Evolutionary conservation across 352 stramenopile genomes (phyloP).

Genomic region (Achlya hypogyna): DNA sequence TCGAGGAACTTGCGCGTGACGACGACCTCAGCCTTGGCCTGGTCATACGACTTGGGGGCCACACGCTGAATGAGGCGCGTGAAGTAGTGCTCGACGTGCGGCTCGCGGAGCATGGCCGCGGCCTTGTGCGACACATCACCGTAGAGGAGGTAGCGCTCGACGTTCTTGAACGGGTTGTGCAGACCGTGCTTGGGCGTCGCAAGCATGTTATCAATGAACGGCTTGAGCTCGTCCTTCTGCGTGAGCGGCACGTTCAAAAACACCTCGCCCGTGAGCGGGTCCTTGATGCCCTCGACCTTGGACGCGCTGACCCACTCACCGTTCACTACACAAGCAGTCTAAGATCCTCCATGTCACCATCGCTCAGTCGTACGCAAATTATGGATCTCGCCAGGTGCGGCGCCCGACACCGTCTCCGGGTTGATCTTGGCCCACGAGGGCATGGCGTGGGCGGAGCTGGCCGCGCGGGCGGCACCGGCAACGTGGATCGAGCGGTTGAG

Average conservation of each 20-base stretch:
- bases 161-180: slow-evolving; percentile 98
- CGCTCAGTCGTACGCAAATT: slow-evolving; percentile 66
- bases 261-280: slow-evolving; percentile 91
- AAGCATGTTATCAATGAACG: slow-evolving; percentile 90
- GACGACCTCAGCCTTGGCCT: slow-evolving; percentile 87
- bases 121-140: slow-evolving; percentile 77
- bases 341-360: background rate
- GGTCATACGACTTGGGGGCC: slow-evolving; percentile 94
- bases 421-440: slow-evolving; percentile 91
- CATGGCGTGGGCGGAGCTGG: slow-evolving; percentile 22
- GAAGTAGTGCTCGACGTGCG: slow-evolving; percentile 94
- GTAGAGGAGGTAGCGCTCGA: slow-evolving; percentile 89
- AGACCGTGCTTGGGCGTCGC: slow-evolving; percentile 93
- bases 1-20: slow-evolving; percentile 96
- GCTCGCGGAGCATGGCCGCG: slow-evolving; percentile 68
- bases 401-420: slow-evolving; percentile 65
- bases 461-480: background rate
- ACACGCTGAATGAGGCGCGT: slow-evolving; percentile 92
- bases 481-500: background rate
- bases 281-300: slow-evolving; percentile 79
- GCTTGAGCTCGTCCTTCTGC: slow-evolving; percentile 75
- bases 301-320: slow-evolving; percentile 79
- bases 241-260: slow-evolving; percentile 94
- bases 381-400: slow-evolving; percentile 66
- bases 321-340: slow-evolving; percentile 41